phyloP scores from a whole-genome alignment of 1,284 basidiomycete genomes.

The Cryptococcus sp. region DNA sequence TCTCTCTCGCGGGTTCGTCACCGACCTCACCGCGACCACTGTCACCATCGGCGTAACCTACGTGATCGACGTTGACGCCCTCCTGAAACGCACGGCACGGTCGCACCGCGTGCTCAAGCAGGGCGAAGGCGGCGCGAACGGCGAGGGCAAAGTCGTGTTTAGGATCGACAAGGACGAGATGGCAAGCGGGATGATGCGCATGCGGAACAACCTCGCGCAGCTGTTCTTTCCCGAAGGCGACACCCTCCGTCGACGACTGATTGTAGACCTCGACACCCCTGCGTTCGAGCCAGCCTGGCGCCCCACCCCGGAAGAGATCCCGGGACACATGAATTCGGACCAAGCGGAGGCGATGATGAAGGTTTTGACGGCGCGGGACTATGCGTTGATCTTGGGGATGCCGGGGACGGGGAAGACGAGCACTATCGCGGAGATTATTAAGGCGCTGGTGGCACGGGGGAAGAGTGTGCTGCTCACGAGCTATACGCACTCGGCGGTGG shows the following conservation, averaged over 20 bases:
- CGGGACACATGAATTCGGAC: conserved; percentile 62
- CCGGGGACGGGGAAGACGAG: conserved; percentile 98
- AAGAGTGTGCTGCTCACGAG: conserved; percentile 86
- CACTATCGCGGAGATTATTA: conserved; percentile 84
- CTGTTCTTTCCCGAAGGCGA: conserved; percentile 70
- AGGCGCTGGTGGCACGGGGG: conserved; percentile 69
- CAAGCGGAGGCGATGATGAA: conserved; percentile 71
- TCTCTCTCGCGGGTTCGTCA: conserved; percentile 77
- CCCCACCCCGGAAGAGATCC: conserved; percentile 35
- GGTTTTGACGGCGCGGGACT: conserved; percentile 78
- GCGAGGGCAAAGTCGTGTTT: conserved; percentile 57
- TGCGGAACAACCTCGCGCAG: conserved; percentile 84
- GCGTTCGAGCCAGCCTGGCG: conserved; percentile 54
- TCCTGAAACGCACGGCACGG: conserved; percentile 52
- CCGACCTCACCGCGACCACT: conserved; percentile 62
- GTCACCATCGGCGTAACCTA: conserved; percentile 80
- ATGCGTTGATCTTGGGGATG: conserved; percentile 92
- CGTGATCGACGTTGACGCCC: conserved; percentile 59
- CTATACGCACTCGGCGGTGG: conserved; percentile 97
- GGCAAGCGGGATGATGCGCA: conserved; percentile 75
- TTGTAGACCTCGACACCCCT: conserved; percentile 78
- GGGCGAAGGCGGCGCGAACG: conserved; percentile 8
- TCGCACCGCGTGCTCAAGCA: conserved; percentile 15
- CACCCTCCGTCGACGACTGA: conserved; percentile 61
- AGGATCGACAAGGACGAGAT: conserved; percentile 94